These are phyloP conservation scores for Musa itinerans DNA, from an alignment of 176 grass and related monocot genomes.

Conservation along the genomic window DNA sequence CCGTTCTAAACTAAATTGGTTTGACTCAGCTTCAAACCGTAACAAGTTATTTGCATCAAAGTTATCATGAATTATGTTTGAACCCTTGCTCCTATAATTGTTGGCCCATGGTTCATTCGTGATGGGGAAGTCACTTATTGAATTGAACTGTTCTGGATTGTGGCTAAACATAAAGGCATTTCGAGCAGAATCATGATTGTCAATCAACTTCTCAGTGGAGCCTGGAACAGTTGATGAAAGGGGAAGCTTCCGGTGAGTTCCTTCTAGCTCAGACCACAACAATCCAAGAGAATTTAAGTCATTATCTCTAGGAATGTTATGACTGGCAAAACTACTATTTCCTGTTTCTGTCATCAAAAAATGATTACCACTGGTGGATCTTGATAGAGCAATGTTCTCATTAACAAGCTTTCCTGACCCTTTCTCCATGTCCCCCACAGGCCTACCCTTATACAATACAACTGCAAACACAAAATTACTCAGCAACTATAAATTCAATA, in stretches of 20 bases:
- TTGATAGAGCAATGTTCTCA: constrained; percentile 21
- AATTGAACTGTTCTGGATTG: constrained; percentile 34
- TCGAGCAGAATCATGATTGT: constrained; percentile 34
- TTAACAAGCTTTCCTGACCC: constrained; percentile 29
- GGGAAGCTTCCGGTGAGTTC: constrained; percentile 66
- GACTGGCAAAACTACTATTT: constrained; percentile 38
- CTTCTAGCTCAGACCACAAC: constrained; percentile 94
- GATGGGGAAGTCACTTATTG: constrained; percentile 33
- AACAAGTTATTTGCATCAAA: constrained; percentile 36
- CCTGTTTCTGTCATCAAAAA: constrained; percentile 17
- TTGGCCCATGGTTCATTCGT: constrained; percentile 35
- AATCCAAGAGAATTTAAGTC: constrained; percentile 83
- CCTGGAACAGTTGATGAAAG: constrained; percentile 66
- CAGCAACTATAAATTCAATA: background rate
- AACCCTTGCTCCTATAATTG: constrained; percentile 37
- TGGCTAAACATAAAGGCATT: constrained; percentile 42
- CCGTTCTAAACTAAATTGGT: constrained; percentile 70
- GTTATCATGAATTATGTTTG: constrained; percentile 32
- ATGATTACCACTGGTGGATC: constrained; percentile 11
- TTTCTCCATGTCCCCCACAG: constrained; percentile 44
- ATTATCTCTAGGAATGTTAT: constrained; percentile 38
- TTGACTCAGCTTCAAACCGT: constrained; percentile 43
- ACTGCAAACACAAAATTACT: constrained; percentile 32
- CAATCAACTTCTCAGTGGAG: constrained; percentile 32
- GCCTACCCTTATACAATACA: constrained; percentile 64